Conservation (phyloP, 164 flowering plant species). For the Berberis thunbergii region DNA sequence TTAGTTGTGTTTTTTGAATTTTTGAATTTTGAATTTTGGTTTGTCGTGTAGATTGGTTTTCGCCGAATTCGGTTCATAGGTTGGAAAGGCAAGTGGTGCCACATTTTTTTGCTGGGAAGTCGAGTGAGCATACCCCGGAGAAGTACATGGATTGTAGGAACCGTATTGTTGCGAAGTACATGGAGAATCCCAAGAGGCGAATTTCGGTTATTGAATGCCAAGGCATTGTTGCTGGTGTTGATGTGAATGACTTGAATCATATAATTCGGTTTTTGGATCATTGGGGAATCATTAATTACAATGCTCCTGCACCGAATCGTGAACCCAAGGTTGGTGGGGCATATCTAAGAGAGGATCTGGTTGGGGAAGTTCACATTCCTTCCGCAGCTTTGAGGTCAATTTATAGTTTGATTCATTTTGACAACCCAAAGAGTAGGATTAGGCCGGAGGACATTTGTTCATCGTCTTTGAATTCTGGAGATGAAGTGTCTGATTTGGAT, state of each 20-base stretch:
- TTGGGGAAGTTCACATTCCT: slow-evolving; percentile 77
- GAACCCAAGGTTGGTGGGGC: slow-evolving; percentile 38
- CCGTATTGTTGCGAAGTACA: slow-evolving; percentile 66
- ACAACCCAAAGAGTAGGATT: slow-evolving; percentile 72
- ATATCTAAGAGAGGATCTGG: slow-evolving; percentile 55
- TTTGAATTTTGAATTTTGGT: background rate
- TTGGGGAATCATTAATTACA: slow-evolving; percentile 96
- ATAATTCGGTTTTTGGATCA: slow-evolving; percentile 81
- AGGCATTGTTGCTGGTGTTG: slow-evolving; percentile 38
- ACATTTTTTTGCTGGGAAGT: slow-evolving; percentile 86
- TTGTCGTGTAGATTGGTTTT: slow-evolving; percentile 76
- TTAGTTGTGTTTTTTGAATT: slow-evolving; percentile 1
- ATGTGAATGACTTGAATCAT: slow-evolving; percentile 52
- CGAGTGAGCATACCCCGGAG: slow-evolving; percentile 65
- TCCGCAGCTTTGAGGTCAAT: slow-evolving; percentile 74
- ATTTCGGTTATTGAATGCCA: slow-evolving; percentile 48
- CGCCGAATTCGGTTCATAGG: slow-evolving; percentile 64
- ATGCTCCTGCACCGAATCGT: slow-evolving; percentile 36
- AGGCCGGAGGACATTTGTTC: slow-evolving; percentile 54
- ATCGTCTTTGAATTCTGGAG: slow-evolving; percentile 20
- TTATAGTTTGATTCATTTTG: slow-evolving; percentile 87
- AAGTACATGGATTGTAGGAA: slow-evolving; percentile 85
- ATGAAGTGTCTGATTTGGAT: slow-evolving; percentile 60
- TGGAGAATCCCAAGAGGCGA: slow-evolving; percentile 70
- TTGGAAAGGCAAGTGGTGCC: slow-evolving; percentile 95